Conservation (phyloP, 164 flowering plant genomes). For the Malania oleifera region DNA sequence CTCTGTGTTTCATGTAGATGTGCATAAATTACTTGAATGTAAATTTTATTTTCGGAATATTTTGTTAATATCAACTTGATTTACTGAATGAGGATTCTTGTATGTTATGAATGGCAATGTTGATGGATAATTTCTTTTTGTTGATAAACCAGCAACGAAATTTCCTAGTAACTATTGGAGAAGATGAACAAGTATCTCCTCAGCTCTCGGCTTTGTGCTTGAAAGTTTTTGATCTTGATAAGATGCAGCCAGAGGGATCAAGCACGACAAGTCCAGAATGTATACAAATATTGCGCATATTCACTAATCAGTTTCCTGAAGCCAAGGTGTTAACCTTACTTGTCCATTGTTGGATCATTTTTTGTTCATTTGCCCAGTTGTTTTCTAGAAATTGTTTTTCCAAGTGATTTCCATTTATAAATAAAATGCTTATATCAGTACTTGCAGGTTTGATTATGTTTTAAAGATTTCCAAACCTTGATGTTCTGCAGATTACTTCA, state of each 20-base stretch:
- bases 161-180: slow-evolving; percentile 80
- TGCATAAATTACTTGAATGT: no score
- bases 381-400: neutral
- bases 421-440: no score
- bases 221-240: slow-evolving; percentile 92
- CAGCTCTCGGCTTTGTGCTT: slow-evolving; percentile 71
- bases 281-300: slow-evolving; percentile 78
- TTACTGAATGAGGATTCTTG: neutral
- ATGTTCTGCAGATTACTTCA: slow-evolving; percentile 72
- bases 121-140: neutral
- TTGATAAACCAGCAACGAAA: slow-evolving; percentile 70
- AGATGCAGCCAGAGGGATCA: slow-evolving; percentile 78
- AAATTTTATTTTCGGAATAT: neutral
- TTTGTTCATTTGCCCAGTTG: neutral
- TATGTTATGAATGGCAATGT: slow-evolving; percentile 3
- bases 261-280: slow-evolving; percentile 76
- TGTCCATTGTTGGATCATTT: neutral
- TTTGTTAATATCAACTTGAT: neutral
- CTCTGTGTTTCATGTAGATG: no score
- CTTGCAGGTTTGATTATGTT: neutral
- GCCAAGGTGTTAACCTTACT: slow-evolving; percentile 58
- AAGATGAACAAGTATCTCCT: slow-evolving; percentile 73
- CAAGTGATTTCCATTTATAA: no score
- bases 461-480: slow-evolving; percentile 9
- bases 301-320: slow-evolving; percentile 84